Evolutionary conservation across 169 alveolate species (phyloP), one percentile per base, ranked within the genome.

Genomic region (Cryptosporidium xiaoi): DNA sequence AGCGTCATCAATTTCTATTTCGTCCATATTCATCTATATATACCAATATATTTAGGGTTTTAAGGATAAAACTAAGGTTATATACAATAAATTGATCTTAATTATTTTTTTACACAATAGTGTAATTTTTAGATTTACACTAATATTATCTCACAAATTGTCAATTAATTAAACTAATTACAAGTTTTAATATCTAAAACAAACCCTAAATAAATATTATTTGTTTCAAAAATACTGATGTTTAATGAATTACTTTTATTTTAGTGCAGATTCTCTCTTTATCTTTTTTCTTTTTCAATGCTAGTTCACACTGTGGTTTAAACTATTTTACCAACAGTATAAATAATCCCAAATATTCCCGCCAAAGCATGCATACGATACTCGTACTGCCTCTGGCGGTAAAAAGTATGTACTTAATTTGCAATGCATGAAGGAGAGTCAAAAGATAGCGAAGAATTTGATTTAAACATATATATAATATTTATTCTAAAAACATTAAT

Each of bases 331-430:
- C 6, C 13, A 10, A 36, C 71, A 7, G 27, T 34, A 40, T 66
- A 44, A 46, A 44, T 66, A 66, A 66, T 66, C 82, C 24, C 51
- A 12, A 20, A 66, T 20, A 36, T 46, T n/a, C 24, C 82, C 82
- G 77, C 77, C 64, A 18, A 69, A 51, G 56, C 83, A 69, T 69
- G 83, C 83, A 69, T n/a, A n/a, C 83, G 83, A 69, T 69, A 69
- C 83, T 66, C 83, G 83, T 69, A 29, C 36, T 8, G 83, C 51
- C 83, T 69, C 31, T 20, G 83, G 83, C 83, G 83, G 83, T 44
- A 16, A 56, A 40, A 6, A 6, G 10, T 40, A 6, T 40, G 48
- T 6, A 3, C 0, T 40, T 1, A 6, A 40, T 40, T 40, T 40
- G 10, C 48, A 40, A 40, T 40, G 10, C 48, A 40, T 40, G 4